Evolutionary conservation across 257 asterid genomes (phyloP), one percentile per base, ranked within the genome.

Genomic region (Ilex aquifolium): DNA sequence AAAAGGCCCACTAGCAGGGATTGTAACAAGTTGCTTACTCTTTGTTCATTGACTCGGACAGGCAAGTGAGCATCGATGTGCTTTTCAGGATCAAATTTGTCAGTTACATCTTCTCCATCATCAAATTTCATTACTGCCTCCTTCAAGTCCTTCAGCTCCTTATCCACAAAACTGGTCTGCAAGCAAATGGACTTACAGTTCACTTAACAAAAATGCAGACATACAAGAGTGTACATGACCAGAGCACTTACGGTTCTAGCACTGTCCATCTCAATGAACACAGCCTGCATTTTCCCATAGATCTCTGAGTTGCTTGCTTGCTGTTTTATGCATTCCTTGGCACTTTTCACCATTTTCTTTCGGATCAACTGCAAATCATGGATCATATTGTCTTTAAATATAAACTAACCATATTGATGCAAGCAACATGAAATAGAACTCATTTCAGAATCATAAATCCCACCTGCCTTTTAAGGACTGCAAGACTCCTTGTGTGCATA

Each of bases 401-500:
- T 10, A 58, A 56, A 21, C 17, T 32, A 8, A 21, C 36, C 40
- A 12, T 44, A 59, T 29, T 13, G n/a, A 46, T 29, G 29, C 31
- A 48, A 74, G 53, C 16, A 53, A 6, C 13, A 44, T 2, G 29
- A 3, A 46, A 31, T 21, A 52, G 36, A 13, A 55, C 13, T 46
- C 52, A 63, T 65, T 50, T 15, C 44, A 55, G 40, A 48, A 64
- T 61, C 39, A 42, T 63, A 61, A 55, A n/a, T 17, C 77, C 32
- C 42, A 90, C 97, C 96, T 85, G 97, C 72, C 71, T 90, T 83
- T 85, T 87, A 56, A 93, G 96, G 66, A 83, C 85, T 7, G 96
- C 96, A 69, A 92, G 99, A 71, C 99, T 92, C 69, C 84, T 81
- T 21, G 99, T 89, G 61, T 93, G 99, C 99, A 93, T 93, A 27